Evolutionary conservation across 2,329 filamentous ascomycete genomes (phyloP), one percentile per base, ranked within the genome.

Genomic region (Fusarium sp.): DNA sequence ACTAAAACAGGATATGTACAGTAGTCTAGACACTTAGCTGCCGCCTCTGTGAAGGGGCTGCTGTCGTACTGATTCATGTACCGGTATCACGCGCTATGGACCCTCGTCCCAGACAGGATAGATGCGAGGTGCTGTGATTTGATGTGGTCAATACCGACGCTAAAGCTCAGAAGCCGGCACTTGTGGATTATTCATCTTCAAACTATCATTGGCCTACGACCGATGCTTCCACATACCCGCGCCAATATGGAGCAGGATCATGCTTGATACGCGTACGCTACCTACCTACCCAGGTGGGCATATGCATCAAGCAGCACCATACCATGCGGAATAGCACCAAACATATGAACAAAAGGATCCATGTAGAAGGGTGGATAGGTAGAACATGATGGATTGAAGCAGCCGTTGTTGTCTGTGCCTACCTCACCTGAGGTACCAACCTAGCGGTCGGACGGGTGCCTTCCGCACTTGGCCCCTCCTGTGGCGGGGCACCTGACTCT

Each of bases 401-500:
- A 20, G 18, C 18, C 18, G 18, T 28, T 28, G 11, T 28, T 28
- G 9, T 28, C 28, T 10, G 28, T 28, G 28, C 28, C 28, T 28
- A 28, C 28, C 36, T 20, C 18, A 20, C 18, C 36, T 38, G 17
- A 18, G 9, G 7, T 20, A 36, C 28, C 24, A 40, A 39, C 38
- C 22, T 57, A 52, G 22, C 5, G 18, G 18, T 20, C 18, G 34
- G 28, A 4, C 10, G 11, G 28, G 28, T 11, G 10, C 28, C 28
- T 28, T 28, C 26, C 26, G 26, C 26, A 38, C 22, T 58, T 40
- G 22, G 46, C 40, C 59, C 59, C 20, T 64, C 45, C 10, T 31
- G 44, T 63, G 43, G 43, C n/a, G 58, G 61, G 53, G 40, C 46
- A 51, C 62, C 45, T 66, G 61, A 60, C 60, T 53, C 20, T 44